A percentile compares a stretch with the other conserved stretches of the same genome.
Evolutionary conservation across 2,329 filamentous ascomycete species (phyloP).

Genomic region (Helotiales sp.): DNA sequence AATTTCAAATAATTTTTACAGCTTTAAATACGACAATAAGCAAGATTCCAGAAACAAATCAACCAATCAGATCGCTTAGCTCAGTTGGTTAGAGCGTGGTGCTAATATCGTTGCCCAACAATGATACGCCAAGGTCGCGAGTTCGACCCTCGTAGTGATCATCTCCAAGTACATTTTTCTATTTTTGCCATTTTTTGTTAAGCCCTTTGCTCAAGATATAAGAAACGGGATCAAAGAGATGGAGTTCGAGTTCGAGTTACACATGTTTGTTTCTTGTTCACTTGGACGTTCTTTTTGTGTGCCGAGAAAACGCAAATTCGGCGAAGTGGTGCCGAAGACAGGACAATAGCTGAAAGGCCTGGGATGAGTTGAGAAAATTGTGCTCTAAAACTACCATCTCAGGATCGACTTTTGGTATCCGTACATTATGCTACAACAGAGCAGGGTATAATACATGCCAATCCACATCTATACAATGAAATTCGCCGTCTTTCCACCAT

Average conservation of each 20-base stretch:
- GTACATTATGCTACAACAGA: too few relatives aligned
- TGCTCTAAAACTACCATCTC: not conserved
- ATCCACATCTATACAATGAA: slow-evolving; percentile 54
- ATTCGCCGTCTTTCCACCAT: slow-evolving; percentile 69
- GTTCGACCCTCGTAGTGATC: slow-evolving; percentile 3
- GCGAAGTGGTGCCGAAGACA: not conserved
- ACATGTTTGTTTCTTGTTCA: not conserved
- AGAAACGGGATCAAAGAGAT: not conserved
- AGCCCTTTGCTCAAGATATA: too few relatives aligned
- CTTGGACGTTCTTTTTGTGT: not conserved
- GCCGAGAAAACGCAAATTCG: not conserved
- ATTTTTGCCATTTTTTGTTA: not conserved
- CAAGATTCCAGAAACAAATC: not conserved
- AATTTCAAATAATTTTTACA: too few relatives aligned
- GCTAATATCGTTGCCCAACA: too few relatives aligned
- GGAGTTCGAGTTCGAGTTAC: not conserved
- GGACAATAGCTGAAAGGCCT: not conserved
- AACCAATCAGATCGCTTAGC: not conserved
- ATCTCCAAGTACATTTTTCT: not conserved
- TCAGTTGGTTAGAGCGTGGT: slow-evolving; percentile 6
- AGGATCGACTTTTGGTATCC: not conserved
- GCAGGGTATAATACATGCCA: slow-evolving; percentile 5
- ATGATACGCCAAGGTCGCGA: slow-evolving; percentile 4
- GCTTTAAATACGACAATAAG: not conserved
- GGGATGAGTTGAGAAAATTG: not conserved